Evolutionary conservation across 768 basidiomycete species (phyloP), one percentile per base, ranked within the genome.

Genomic region (Dentipellis sp.): DNA sequence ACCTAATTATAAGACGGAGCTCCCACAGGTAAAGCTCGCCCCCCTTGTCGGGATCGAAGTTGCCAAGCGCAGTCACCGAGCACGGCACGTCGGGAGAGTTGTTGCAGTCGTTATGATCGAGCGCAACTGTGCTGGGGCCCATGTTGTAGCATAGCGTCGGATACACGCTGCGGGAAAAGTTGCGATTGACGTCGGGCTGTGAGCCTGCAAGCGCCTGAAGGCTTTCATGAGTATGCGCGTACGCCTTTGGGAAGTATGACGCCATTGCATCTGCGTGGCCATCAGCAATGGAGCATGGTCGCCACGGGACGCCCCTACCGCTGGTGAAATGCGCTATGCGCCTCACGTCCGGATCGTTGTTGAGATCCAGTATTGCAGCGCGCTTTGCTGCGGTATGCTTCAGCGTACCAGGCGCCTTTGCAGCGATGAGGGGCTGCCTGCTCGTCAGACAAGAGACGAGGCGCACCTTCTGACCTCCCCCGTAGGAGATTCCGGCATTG

Each of bases 11-110:
- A 37, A 65, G 54, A 1, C 58, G 50, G 21, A 61, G 36, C n/a
- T 63, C 59, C 14, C 55, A 53, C 0, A 66, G 54, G 10, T 64
- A 54, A 6, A 66, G 39, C 36, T 63, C 57, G 1, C 62, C 63
- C 11, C 64, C 61, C 9, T 19, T 37, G 16, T 29, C 29, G 8
- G 57, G 52, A 48, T 66, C 52, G 56, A 58, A 65, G 16, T 34
- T 16, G 10, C 63, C 64, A 5, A 50, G 39, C 1, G 59, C 56
- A 11, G 58, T 61, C 17, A 66, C 58, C 0, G 55, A 47, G 56
- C 65, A 66, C 1, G 38, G 57, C 1, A 59, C 55, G 40, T 40
- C 47, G 0, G 56, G 52, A 39, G 42, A 23, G 40, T 63, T 62
- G 16, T 19, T 23, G 22, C 22, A 46, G 36, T 64, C 62, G n/a